Percentiles rank a stretch among this genome's conserved stretches.
Conservation (phyloP, 495 filamentous ascomycete species). For the Hypomontagnella monticulosa region DNA sequence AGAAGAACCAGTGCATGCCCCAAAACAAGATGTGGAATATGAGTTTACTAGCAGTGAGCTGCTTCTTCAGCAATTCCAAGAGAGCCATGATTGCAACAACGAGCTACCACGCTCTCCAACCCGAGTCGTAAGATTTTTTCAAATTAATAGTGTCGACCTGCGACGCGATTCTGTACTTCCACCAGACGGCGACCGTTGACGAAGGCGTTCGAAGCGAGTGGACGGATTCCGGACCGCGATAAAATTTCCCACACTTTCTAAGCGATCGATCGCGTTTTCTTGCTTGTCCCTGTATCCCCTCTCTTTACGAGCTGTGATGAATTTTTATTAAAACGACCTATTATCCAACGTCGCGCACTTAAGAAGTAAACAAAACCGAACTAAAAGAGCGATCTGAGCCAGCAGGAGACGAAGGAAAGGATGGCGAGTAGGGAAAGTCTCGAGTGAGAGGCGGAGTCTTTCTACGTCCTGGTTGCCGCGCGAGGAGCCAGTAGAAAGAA, state of each 20-base stretch:
- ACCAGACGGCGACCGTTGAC: conserved; percentile 26
- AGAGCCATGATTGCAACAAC: conserved; percentile 52
- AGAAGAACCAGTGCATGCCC: conserved; percentile 80
- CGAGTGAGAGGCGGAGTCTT: conserved; percentile 44
- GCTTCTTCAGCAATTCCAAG: conserved; percentile 58
- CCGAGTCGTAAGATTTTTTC: conserved; percentile 40
- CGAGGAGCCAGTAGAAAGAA: conserved; percentile 46
- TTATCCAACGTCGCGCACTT: conserved; percentile 27
- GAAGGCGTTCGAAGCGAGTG: conserved; percentile 35
- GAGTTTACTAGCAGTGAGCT: conserved; percentile 73
- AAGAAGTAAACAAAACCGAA: conserved; percentile 49
- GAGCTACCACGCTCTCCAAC: conserved; percentile 36
- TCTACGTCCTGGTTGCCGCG: conserved; percentile 47
- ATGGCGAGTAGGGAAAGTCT: conserved; percentile 53
- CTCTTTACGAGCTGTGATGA: conserved; percentile 19
- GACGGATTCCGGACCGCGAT: conserved; percentile 27
- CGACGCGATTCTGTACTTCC: conserved; percentile 51
- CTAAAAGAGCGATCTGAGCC: conserved; percentile 67
- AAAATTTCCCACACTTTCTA: conserved; percentile 19
- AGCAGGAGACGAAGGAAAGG: conserved; percentile 62
- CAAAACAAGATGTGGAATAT: conserved; percentile 89
- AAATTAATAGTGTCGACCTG: conserved; percentile 60
- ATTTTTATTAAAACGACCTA: conserved; percentile 38
- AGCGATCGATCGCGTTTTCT: conserved; percentile 23
- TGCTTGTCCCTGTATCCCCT: conserved; percentile 10